These are phyloP conservation scores for Linderina pennispora DNA, from an alignment of 192 early-diverging fungal species.

Conservation along the genomic window DNA sequence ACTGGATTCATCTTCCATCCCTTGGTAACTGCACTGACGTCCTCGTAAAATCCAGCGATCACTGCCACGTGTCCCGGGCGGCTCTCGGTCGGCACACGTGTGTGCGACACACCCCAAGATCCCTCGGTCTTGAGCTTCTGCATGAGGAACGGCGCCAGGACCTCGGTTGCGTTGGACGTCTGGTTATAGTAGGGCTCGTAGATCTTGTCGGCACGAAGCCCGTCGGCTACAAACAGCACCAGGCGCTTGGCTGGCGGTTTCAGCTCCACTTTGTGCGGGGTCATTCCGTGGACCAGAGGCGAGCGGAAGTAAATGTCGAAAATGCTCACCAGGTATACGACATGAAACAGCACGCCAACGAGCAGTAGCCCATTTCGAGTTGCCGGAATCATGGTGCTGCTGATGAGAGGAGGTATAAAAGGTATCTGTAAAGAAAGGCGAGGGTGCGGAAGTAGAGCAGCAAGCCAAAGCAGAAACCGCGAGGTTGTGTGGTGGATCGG, in stretches of 20 bases:
- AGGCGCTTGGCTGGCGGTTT: slow-evolving; percentile 79
- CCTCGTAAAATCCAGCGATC: slow-evolving; percentile 97
- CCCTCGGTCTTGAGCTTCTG: slow-evolving; percentile 54
- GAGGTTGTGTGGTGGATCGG: too few relatives aligned
- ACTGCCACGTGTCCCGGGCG: slow-evolving; percentile 96
- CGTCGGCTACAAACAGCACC: slow-evolving; percentile 88
- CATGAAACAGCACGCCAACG: slow-evolving; percentile 85
- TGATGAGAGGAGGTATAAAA: too few relatives aligned
- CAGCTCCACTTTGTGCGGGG: slow-evolving; percentile 62
- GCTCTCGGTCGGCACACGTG: slow-evolving; percentile 92
- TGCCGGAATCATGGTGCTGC: slow-evolving; percentile 40
- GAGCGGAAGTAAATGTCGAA: slow-evolving; percentile 99
- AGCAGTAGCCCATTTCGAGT: slow-evolving; percentile 57
- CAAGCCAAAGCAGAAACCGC: too few relatives aligned
- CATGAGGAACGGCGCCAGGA: slow-evolving; percentile 52
- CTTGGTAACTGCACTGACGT: slow-evolving; percentile 95
- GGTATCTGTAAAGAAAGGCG: neutral
- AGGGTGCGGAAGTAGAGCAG: neutral
- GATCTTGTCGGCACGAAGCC: slow-evolving; percentile 87
- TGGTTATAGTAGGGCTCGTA: slow-evolving; percentile 65
- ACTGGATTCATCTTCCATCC: slow-evolving; percentile 98
- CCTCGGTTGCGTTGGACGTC: slow-evolving; percentile 21
- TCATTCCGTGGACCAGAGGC: slow-evolving; percentile 96
- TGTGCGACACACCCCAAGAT: slow-evolving; percentile 82
- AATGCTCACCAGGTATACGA: slow-evolving; percentile 84